Conservation (phyloP, 139 green algal genomes). For the Chlorokybus atmophyticus region DNA sequence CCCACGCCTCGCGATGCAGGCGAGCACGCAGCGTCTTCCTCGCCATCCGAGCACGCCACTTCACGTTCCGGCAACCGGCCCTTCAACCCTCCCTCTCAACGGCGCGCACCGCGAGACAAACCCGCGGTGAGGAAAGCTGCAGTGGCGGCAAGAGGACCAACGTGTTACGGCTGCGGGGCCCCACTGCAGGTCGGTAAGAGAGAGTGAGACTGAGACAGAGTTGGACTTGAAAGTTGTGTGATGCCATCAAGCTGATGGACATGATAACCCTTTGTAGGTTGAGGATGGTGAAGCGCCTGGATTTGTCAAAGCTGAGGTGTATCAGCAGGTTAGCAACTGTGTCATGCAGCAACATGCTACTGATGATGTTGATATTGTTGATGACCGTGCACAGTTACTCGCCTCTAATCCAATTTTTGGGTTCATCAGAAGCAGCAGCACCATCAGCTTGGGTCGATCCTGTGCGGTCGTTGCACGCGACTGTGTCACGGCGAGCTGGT, state of each 20-base stretch:
- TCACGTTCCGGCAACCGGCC: no score
- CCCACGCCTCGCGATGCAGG: no score
- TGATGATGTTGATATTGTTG: neutral
- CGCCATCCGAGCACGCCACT: no score
- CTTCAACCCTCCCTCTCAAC: no score
- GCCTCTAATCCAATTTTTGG: neutral
- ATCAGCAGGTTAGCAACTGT: neutral
- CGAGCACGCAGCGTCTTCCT: no score
- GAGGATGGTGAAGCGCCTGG: neutral
- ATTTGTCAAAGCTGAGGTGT: slow-evolving; percentile 1
- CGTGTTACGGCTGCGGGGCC: slow-evolving; percentile 18
- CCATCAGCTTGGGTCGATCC: slow-evolving; percentile 22
- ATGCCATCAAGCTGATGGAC: no score
- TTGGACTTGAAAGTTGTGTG: no score
- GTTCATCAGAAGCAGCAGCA: neutral
- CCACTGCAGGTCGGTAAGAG: slow-evolving; percentile 1
- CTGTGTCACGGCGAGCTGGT: slow-evolving; percentile 74
- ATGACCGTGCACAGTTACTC: neutral
- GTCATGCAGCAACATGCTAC: neutral
- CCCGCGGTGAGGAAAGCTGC: no score
- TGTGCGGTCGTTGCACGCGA: slow-evolving; percentile 58
- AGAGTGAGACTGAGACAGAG: no score
- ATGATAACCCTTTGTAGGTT: no score
- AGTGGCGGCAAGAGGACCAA: no score
- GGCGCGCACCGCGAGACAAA: no score